Evolutionary conservation across 768 basidiomycete species (phyloP), one percentile per base, ranked within the genome.

Genomic region (Auriscalpium orientale): DNA sequence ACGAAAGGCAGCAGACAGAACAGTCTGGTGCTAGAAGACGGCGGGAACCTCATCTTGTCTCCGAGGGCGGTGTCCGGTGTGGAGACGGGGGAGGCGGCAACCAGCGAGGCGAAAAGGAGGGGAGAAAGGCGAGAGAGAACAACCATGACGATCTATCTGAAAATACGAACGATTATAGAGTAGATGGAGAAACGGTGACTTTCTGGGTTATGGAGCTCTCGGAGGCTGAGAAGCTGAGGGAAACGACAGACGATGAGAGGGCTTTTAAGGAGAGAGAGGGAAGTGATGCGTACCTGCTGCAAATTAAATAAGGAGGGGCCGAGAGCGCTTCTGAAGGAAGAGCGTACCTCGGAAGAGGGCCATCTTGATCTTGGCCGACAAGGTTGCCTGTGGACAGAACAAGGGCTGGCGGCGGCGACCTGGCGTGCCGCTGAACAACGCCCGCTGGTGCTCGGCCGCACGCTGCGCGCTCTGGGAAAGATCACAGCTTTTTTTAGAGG

Each of bases 1-100:
- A 80, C 45, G 56, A 80, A 66, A 20, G 78, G 76, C 33, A 80
- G 58, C 43, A 73, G 68, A 70, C 81, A 83, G 16, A 81, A 65
- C 10, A 78, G 66, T 38, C 74, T 37, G 6, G 13, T 72, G 51
- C 65, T 18, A 44, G 28, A 16, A 37, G 45, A 21, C 40, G 52
- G 53, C 38, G 52, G 49, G 58, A 53, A 36, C 28, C 18, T 45
- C 44, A 47, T 33, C 51, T 49, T 45, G 57, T 47, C n/a, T 21
- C 36, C 54, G 51, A 49, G 50, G 11, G 57, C 46, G 33, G 51
- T 38, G 16, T 36, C 40, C 28, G 11, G 44, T 10, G 52, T 51
- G 45, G 60, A 56, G 36, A 62, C 51, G 18, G 69, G 74, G 58
- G 66, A 69, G 53, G 69, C 78, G 61, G 56, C 63, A 33, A 58